phyloP scores from a whole-genome alignment of 2,329 filamentous ascomycete species.

The Aureobasidium uvarum region DNA sequence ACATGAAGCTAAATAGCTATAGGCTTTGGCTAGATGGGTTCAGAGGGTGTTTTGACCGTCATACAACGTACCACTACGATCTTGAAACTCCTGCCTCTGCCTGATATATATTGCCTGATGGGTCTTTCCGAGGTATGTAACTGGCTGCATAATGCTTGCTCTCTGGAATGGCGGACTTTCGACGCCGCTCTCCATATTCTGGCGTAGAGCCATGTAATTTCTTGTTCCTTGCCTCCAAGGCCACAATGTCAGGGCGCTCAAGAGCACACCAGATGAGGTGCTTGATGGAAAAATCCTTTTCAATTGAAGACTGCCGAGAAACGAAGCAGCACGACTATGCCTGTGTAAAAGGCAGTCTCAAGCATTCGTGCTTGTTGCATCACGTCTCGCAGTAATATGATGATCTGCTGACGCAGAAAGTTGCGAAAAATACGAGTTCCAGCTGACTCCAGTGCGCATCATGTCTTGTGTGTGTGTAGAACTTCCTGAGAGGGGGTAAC shows the following conservation, averaged over 20 bases:
- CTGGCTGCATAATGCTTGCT: constrained; percentile 22
- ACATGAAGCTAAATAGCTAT: constrained; percentile 62
- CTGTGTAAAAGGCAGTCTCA: not conserved
- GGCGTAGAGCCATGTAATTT: not conserved
- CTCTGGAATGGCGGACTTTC: not conserved
- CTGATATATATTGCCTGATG: constrained; percentile 24
- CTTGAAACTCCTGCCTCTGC: constrained; percentile 15
- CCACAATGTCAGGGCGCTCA: constrained; percentile 1
- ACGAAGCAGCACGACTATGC: not conserved
- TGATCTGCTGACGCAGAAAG: not conserved
- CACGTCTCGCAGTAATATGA: not conserved
- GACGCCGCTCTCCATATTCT: constrained; percentile 2
- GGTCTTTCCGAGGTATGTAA: constrained; percentile 22
- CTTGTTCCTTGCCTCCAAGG: constrained; percentile 6
- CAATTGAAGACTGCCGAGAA: not conserved
- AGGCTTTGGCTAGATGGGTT: constrained; percentile 37
- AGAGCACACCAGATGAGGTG: not conserved
- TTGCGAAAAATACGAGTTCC: not conserved
- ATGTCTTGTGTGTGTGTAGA: constrained; percentile 13
- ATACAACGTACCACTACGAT: constrained; percentile 28
- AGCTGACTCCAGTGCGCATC: constrained; percentile 18
- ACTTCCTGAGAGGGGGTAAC: constrained; percentile 27
- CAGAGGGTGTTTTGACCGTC: constrained; percentile 18
- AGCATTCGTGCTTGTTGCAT: not conserved
- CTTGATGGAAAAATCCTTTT: not conserved